Evolutionary conservation across 768 basidiomycete species (phyloP), one percentile per base, ranked within the genome.

Genomic region (Phallus indusiatus): DNA sequence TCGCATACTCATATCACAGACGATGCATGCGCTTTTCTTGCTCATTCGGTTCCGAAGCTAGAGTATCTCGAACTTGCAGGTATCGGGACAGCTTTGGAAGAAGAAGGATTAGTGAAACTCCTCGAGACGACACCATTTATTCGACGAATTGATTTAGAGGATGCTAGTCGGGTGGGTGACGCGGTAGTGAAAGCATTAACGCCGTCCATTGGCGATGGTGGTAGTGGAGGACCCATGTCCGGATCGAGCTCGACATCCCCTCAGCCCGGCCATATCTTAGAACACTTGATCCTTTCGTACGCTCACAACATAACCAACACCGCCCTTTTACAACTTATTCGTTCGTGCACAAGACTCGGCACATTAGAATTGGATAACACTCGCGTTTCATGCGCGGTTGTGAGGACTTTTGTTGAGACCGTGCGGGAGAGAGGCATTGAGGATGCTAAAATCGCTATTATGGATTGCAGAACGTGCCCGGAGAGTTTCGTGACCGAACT

Each of bases 321-420:
- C 1, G 86, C 80, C 2, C 72, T 95, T 53, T 70, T 79, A 10
- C 68, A 74, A 18, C 80, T 95, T 65, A 80, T 93, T 35, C 78
- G 75, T 17, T 73, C 73, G 17, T 94, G 91, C 68, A 61, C 76
- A 18, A 76, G 73, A 28, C 76, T 95, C 48, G 77, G 72, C 6
- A 76, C 81, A 9, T 76, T 96, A 52, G 91, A 94, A 66, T 83
- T 81, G 0, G 94, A 95, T 67, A 84, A 83, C 62, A 94, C 92
- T 6, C 78, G 79, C n/a, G 77, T 93, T 53, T 79, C 82, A 5
- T 76, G 81, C 22, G 52, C 67, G 14, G 80, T 85, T 21, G 69
- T 90, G 47, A 78, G 75, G 63, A 81, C 88, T 62, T 93, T 94
- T 67, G 80, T 93, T 47, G 72, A 75, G 33, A 72, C 78, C 55